Conservation (phyloP, 2,329 filamentous ascomycete genomes). For the Cladosporium sp. region DNA sequence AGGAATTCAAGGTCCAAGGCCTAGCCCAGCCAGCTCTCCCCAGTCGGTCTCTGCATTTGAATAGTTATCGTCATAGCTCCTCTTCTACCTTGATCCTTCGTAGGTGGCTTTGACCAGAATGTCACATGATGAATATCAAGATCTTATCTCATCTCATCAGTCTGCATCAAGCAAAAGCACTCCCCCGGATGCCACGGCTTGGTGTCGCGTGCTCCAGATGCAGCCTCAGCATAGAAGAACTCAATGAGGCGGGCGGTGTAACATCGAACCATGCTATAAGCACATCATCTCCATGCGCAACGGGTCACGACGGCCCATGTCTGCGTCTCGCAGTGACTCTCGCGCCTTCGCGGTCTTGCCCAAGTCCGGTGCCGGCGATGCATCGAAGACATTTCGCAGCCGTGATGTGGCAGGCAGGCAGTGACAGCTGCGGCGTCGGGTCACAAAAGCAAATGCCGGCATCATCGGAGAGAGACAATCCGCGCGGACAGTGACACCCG, state of each 20-base stretch:
- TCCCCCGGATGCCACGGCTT: background rate
- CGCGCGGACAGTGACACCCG: conserved; percentile 6
- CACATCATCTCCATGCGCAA: background rate
- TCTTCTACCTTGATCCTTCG: background rate
- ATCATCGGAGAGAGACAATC: background rate
- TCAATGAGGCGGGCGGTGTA: background rate
- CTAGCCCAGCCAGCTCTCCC: background rate
- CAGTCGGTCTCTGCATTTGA: background rate
- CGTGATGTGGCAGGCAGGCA: background rate
- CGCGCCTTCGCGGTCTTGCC: background rate
- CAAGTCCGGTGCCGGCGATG: conserved; percentile 20
- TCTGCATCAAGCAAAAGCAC: background rate
- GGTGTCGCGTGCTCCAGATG: background rate
- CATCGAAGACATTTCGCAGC: background rate
- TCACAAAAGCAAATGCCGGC: conserved; percentile 2
- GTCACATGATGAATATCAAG: background rate
- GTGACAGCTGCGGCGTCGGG: conserved; percentile 1
- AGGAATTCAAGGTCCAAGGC: background rate
- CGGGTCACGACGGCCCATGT: background rate
- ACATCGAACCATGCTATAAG: background rate
- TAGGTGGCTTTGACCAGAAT: background rate
- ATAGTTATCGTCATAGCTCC: background rate
- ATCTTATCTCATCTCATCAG: conserved; percentile 7
- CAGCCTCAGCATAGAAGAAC: background rate
- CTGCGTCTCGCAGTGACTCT: background rate